A percentile compares a stretch with the other conserved stretches of the same genome.
These are phyloP conservation scores for Leptographium galeiforme DNA, from an alignment of 2,329 filamentous ascomycete genomes.

Conservation along the genomic window DNA sequence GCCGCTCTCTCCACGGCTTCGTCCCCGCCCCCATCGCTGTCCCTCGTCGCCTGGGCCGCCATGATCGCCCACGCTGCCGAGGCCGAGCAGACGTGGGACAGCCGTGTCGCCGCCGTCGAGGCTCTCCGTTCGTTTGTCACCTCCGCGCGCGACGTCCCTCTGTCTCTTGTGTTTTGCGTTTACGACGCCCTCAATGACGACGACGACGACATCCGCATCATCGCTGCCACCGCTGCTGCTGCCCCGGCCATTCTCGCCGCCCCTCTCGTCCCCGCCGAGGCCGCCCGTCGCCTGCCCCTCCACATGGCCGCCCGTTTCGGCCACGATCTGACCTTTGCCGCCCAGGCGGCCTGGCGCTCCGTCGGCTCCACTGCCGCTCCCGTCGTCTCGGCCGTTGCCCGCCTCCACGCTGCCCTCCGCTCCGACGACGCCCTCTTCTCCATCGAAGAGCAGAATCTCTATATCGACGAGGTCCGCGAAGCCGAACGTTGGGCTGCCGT, in stretches of 20 bases:
- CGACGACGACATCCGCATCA: constrained; percentile 72
- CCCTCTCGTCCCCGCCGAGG: constrained; percentile 32
- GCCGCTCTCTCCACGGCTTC: constrained; percentile 13
- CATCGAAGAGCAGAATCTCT: constrained; percentile 90
- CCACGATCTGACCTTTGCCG: constrained; percentile 22
- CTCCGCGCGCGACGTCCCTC: constrained; percentile 18
- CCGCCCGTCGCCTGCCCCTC: constrained; percentile 28
- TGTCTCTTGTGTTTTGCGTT: constrained; percentile 49
- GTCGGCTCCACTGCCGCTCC: constrained; percentile 15
- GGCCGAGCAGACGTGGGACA: constrained; percentile 49
- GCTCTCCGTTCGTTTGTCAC: constrained; percentile 37
- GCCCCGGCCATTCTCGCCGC: constrained; percentile 25
- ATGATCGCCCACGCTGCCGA: constrained; percentile 35
- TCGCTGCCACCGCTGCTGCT: constrained; percentile 39
- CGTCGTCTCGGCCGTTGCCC: constrained; percentile 17
- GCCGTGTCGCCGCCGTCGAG: constrained; percentile 43
- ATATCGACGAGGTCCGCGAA: constrained; percentile 70
- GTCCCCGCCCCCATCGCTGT: constrained; percentile 11
- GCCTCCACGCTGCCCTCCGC: constrained; percentile 26
- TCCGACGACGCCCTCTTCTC: constrained; percentile 63
- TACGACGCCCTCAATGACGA: constrained; percentile 78
- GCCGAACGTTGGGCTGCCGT: constrained; percentile 51
- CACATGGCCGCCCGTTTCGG: constrained; percentile 27
- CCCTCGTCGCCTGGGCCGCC: constrained; percentile 28
- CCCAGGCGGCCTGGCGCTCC: constrained; percentile 29